Evolutionary conservation across 2,329 filamentous ascomycete species (phyloP).

Genomic region (Trichophyton benhamiae): DNA sequence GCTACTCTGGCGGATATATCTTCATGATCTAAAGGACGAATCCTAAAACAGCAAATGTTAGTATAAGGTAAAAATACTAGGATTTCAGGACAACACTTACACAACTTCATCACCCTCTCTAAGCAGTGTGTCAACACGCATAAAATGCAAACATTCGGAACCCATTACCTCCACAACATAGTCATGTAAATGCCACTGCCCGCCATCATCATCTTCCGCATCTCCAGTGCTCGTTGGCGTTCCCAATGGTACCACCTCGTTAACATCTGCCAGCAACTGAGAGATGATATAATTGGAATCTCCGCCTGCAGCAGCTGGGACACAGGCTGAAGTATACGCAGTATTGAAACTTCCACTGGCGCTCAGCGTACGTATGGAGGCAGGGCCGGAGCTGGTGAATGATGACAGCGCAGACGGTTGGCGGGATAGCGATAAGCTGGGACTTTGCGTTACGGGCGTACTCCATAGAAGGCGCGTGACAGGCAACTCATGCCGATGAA

Average conservation of each 20-base stretch:
- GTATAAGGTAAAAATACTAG: background rate
- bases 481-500: conserved; percentile 62
- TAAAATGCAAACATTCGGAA: conserved; percentile 83
- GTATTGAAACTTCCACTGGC: conserved; percentile 20
- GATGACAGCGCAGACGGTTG: conserved; percentile 19
- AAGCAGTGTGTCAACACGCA: conserved; percentile 55
- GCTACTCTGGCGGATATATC: conserved; percentile 63
- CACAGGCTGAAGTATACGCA: conserved; percentile 10
- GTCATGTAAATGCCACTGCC: conserved; percentile 74
- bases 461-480: conserved; percentile 61
- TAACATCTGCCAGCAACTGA: conserved; percentile 64
- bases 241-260: conserved; percentile 71
- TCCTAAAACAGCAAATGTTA: conserved; percentile 37
- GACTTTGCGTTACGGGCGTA: conserved; percentile 30
- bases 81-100: conserved; percentile 38
- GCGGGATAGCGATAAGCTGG: conserved; percentile 7
- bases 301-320: conserved; percentile 15
- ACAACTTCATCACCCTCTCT: conserved; percentile 74
- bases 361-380: conserved; percentile 25
- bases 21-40: conserved; percentile 62
- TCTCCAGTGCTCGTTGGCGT: conserved; percentile 33
- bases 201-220: conserved; percentile 20
- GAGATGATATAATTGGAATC: conserved; percentile 53
- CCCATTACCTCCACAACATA: conserved; percentile 73
- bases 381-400: conserved; percentile 19